A percentile compares a stretch with the other conserved stretches of the same genome.
These are phyloP conservation scores for Colletotrichum orchidophilum DNA, from an alignment of 2,329 filamentous ascomycete genomes.

Conservation along the genomic window DNA sequence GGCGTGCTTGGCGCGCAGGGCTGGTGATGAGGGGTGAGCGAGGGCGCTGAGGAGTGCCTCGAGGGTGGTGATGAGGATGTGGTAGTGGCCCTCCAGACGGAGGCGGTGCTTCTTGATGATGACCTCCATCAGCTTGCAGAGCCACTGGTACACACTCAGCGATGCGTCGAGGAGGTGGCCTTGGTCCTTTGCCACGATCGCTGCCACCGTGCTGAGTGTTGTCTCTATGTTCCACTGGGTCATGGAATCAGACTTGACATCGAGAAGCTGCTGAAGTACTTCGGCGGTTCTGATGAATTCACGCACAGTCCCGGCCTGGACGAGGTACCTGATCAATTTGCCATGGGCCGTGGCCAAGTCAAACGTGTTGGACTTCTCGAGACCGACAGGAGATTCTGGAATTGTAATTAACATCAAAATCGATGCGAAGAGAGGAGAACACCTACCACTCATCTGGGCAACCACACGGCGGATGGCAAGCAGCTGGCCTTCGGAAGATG, in stretches of 20 bases:
- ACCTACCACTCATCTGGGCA: conserved; percentile 50
- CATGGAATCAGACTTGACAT: conserved; percentile 59
- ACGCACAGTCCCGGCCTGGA: conserved; percentile 39
- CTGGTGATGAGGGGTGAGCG: conserved; percentile 48
- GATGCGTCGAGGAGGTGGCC: conserved; percentile 39
- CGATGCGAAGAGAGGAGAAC: neutral
- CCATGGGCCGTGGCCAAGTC: conserved; percentile 54
- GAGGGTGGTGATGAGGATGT: conserved; percentile 63
- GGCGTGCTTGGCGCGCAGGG: conserved; percentile 51
- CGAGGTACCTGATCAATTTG: conserved; percentile 47
- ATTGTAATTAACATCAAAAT: neutral
- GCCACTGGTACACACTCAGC: conserved; percentile 52
- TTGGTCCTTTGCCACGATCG: conserved; percentile 40
- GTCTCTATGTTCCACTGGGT: conserved; percentile 67
- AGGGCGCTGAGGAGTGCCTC: conserved; percentile 66
- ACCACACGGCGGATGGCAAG: conserved; percentile 55
- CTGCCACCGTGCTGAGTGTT: conserved; percentile 57
- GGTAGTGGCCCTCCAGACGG: conserved; percentile 70
- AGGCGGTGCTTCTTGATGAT: conserved; percentile 69
- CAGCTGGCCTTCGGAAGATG: conserved; percentile 46
- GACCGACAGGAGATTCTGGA: conserved; percentile 22
- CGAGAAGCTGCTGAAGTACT: conserved; percentile 56
- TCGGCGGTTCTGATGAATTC: conserved; percentile 52
- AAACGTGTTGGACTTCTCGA: conserved; percentile 40
- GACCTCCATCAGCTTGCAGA: conserved; percentile 64